Conservation (phyloP, 2,329 filamentous ascomycete genomes). For the Sporothrix curviconia region DNA sequence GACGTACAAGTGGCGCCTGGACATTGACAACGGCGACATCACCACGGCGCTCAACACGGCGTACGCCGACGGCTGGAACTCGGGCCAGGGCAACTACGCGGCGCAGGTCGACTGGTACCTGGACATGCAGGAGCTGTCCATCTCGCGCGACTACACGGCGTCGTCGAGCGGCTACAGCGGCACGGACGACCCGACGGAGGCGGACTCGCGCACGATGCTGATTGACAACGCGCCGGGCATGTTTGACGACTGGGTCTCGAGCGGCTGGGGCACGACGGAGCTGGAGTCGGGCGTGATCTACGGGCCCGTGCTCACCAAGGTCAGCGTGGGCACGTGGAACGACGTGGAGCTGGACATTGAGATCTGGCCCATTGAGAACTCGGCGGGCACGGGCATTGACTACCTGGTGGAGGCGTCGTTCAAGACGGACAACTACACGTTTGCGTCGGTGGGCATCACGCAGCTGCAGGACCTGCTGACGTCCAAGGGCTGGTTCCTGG, state of each 20-base stretch:
- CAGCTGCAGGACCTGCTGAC: conserved; percentile 20
- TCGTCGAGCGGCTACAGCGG: conserved; percentile 23
- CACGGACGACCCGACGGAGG: conserved; percentile 22
- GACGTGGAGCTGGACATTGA: conserved; percentile 27
- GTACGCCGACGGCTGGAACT: conserved; percentile 29
- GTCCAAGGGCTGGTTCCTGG: conserved; percentile 25
- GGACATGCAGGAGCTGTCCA: conserved; percentile 32
- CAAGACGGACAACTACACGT: conserved; percentile 21
- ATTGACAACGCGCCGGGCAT: conserved; percentile 26
- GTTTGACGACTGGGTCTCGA: conserved; percentile 26
- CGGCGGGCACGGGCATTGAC: conserved; percentile 21
- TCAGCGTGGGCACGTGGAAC: conserved; percentile 27
- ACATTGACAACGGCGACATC: conserved; percentile 25
- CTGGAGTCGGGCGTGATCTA: conserved; percentile 25
- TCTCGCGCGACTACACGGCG: conserved; percentile 26
- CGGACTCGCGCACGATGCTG: conserved; percentile 22
- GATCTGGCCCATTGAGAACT: conserved; percentile 27
- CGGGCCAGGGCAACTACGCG: conserved; percentile 25
- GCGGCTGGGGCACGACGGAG: conserved; percentile 24
- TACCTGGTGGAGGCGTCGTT: conserved; percentile 28
- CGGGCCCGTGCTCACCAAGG: conserved; percentile 27
- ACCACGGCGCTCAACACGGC: conserved; percentile 27
- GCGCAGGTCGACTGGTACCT: conserved; percentile 33
- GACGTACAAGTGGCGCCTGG: conserved; percentile 35
- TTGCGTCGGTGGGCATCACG: conserved; percentile 18